Base-by-base conservation (phyloP, 2,329 filamentous ascomycete species). In the Colletotrichum filicis region DNA sequence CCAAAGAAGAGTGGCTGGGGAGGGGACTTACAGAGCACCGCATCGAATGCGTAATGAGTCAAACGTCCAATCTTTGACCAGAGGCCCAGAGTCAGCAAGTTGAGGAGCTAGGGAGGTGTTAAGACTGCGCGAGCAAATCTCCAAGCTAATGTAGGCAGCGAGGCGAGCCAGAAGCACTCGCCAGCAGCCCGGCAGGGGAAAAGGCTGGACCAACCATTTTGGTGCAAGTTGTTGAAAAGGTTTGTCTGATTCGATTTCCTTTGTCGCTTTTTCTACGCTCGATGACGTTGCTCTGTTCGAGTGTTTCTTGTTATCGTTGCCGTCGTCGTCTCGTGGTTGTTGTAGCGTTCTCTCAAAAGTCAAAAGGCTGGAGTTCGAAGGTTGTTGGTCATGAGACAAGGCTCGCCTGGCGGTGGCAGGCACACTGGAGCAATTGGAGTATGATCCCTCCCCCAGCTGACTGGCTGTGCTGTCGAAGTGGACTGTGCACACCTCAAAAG, bases 1-100 rank as follows among this genome's bases (percentile, higher is more conserved):
- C 5, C 7, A 6, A 19, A 22, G n/a, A 16, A 32, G 24, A 24
- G 22, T 26, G 14, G n/a, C 24, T 37, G 28, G 60, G n/a, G 32
- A 35, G 32, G 11, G 32, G 32, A 88, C 93, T 79, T 90, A 97
- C 94, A 87, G 79, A 98, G 91, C 78, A 98, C 95, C 76, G 96
- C 96, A 85, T 98, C 96, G 83, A 98, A 96, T 80, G 95, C 94
- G 87, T 97, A 98, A 87, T 98, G 96, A 82, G 94, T 94, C 80
- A 98, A 86, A 84, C 93, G 92, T 87, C 95, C 96, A 85, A 98
- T 89, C 96, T 98, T 92, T 85, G 86, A 88, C 88, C 86, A 90
- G 78, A 92, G 85, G 83, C 89, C 91, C 85, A 93, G 88, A 82
- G 90, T 91, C 87, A 92, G 90, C 84, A 91, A 87, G 85, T 91